Base-by-base conservation (phyloP, 306 rosid genomes). In the Calophaca sinica region DNA sequence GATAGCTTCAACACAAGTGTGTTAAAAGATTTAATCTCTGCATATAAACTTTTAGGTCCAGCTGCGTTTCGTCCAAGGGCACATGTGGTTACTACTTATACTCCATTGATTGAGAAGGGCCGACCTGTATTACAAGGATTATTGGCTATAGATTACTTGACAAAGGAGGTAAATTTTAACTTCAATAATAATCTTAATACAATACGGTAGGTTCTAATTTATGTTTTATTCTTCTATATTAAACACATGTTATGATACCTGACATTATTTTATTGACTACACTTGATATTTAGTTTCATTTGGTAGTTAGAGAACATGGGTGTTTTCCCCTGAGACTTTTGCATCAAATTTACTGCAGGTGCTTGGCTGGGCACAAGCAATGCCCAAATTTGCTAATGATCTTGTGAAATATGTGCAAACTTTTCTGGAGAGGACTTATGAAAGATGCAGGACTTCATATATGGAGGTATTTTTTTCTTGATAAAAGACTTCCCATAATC, bases 51-150 rank as follows among this genome's bases (percentile, higher is more conserved):
- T 90, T 45, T 76, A 96, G 99, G 99, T 88, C 99, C 99, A 7
- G 99, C 99, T 79, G 91, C 99, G 76, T 96, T 96, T 84, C 97
- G 99, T 46, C 99, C 99, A 6, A 88, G 99, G 84, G 92, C 98
- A 69, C 98, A 90, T 81, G 78, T 94, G 79, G 85, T 86, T 83
- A 79, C 87, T 68, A n/a, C 86, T 46, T 96, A 96, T 82, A 86
- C 89, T 77, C 72, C 92, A 12, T 90, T 89, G 63, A 75, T 96
- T 86, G 99, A 89, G 84, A 96, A 89, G 79, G 99, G 99, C 41
- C 90, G 99, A 54, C 99, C 99, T 49, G 97, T 96, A 73, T 87
- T 96, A 69, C 99, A 92, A 80, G 99, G 99, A 61, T 88, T 96
- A 74, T 83, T 96, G 84, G 98, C 99, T 68, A 96, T 96, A 68